Conservation (phyloP, 257 asterid species). For the Verbascum thapsus region DNA sequence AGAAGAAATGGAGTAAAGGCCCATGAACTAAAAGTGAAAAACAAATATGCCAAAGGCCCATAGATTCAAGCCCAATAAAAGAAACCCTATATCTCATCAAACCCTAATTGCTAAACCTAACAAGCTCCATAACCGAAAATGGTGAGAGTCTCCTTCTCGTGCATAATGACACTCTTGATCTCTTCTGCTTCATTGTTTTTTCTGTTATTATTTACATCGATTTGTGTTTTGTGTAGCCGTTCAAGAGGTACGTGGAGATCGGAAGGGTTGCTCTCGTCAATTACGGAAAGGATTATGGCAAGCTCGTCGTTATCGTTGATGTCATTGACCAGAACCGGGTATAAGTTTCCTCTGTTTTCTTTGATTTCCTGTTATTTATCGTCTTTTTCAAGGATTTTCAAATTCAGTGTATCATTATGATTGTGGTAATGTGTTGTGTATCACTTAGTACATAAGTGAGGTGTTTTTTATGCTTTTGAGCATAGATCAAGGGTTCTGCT, state of each 20-base stretch:
- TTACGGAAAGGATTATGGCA: constrained; percentile 86
- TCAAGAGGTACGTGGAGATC: constrained; percentile 94
- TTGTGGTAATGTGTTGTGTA: too few species aligned
- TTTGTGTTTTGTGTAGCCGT: constrained; percentile 52
- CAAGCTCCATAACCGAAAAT: constrained; percentile 20
- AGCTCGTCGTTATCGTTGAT: constrained; percentile 87
- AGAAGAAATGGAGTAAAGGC: too few species aligned
- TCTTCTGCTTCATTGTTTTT: not conserved
- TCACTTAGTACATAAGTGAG: too few species aligned
- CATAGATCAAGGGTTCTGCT: too few species aligned
- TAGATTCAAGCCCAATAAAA: too few species aligned
- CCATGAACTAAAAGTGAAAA: too few species aligned
- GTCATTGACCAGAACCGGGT: constrained; percentile 91
- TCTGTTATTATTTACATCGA: not conserved
- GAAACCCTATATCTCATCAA: too few species aligned
- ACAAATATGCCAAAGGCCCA: too few species aligned
- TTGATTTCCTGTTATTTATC: not conserved
- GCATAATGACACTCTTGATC: not conserved
- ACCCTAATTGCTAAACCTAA: too few species aligned
- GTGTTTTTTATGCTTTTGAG: too few species aligned
- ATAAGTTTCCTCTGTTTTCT: not conserved
- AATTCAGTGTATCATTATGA: too few species aligned
- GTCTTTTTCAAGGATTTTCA: too few species aligned
- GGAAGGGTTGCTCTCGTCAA: constrained; percentile 92
- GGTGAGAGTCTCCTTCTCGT: constrained; percentile 19